phyloP scores from a whole-genome alignment of 1,284 basidiomycete genomes.

The Exobasidium rhododendri region DNA sequence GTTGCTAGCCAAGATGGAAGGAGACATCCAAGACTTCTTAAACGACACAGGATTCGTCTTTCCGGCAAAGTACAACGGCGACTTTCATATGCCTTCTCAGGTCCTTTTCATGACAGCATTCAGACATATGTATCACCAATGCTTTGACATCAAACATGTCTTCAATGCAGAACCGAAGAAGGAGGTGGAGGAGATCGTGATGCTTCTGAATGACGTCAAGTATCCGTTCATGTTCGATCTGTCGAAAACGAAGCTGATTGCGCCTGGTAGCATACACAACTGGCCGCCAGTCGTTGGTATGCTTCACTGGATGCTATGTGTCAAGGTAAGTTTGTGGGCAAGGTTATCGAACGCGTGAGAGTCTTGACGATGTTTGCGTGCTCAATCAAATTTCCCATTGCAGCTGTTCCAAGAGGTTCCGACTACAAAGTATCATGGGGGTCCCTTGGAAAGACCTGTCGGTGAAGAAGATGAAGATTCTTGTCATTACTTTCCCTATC shows the following conservation, averaged over 20 bases:
- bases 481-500: conserved; percentile 48
- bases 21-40: conserved; percentile 37
- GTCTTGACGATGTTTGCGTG: conserved; percentile 23
- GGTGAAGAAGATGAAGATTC: conserved; percentile 36
- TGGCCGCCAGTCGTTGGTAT: conserved; percentile 52
- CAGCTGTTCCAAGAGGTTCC: background rate
- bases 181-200: conserved; percentile 50
- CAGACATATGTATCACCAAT: conserved; percentile 45
- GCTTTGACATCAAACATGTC: conserved; percentile 44
- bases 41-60: conserved; percentile 46
- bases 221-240: conserved; percentile 51
- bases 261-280: conserved; percentile 50
- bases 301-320: conserved; percentile 52
- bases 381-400: background rate
- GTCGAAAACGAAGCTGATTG: conserved; percentile 51
- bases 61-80: conserved; percentile 37
- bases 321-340: conserved; percentile 27
- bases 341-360: conserved; percentile 21
- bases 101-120: conserved; percentile 49
- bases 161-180: conserved; percentile 46
- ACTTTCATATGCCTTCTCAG: conserved; percentile 51
- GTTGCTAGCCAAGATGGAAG: conserved; percentile 44
- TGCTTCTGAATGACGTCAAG: conserved; percentile 47
- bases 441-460: conserved; percentile 32
- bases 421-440: conserved; percentile 21